Percentiles rank a stretch among this genome's conserved stretches.
Evolutionary conservation across 768 basidiomycete species (phyloP).

Genomic region (Pleurotus ostreatus): DNA sequence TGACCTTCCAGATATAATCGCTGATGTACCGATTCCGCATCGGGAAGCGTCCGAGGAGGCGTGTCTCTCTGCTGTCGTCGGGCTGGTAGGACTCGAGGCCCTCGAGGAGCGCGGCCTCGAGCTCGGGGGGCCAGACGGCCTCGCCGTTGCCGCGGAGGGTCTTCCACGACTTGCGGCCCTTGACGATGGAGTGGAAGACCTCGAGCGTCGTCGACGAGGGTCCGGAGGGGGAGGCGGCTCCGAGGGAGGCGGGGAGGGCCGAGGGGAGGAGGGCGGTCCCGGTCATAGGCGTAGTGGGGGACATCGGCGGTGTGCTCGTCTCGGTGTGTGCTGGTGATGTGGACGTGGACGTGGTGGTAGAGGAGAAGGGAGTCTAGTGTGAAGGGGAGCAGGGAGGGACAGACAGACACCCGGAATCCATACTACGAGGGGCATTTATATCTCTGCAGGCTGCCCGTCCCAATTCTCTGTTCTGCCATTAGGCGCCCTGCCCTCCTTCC

Average conservation of each 20-base stretch:
- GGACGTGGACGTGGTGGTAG: too few species aligned
- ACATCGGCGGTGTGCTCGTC: too few species aligned
- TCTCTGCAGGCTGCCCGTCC: too few species aligned
- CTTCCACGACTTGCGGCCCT: slow-evolving; percentile 73
- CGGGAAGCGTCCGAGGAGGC: slow-evolving; percentile 71
- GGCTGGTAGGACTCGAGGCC: slow-evolving; percentile 74
- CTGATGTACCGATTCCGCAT: slow-evolving; percentile 80
- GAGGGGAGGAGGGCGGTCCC: too few species aligned
- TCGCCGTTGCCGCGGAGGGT: slow-evolving; percentile 62
- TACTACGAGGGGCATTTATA: too few species aligned
- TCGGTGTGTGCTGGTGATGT: background rate
- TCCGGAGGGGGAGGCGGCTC: too few species aligned
- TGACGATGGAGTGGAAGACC: slow-evolving; percentile 64
- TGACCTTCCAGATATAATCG: slow-evolving; percentile 66
- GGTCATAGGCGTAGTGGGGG: too few species aligned
- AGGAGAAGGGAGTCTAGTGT: too few species aligned
- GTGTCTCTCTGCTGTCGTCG: slow-evolving; percentile 67
- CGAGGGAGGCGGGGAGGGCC: too few species aligned
- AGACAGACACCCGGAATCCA: too few species aligned
- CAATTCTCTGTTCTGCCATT: too few species aligned
- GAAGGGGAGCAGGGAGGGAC: background rate
- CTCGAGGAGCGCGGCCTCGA: slow-evolving; percentile 75
- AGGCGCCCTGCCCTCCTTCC: too few species aligned
- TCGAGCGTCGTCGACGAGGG: slow-evolving; percentile 35
- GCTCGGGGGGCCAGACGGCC: slow-evolving; percentile 75